Conservation (phyloP, 345 rosid species). For the Boechera stricta region DNA sequence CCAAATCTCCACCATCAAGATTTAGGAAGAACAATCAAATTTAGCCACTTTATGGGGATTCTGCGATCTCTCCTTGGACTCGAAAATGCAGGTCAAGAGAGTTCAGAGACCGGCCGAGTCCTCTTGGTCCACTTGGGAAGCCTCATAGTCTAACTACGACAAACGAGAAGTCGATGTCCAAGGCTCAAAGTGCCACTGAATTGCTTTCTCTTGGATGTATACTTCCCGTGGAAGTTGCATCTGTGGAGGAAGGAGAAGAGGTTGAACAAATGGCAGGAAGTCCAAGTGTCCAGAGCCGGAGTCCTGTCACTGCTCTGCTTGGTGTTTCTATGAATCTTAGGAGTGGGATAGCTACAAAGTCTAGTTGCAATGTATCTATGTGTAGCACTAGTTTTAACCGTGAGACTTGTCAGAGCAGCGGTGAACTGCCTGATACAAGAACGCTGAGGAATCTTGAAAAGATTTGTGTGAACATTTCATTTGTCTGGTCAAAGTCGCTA, state of each 20-base stretch:
- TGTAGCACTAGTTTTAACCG: slow-evolving; percentile 36
- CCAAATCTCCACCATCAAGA: slow-evolving; percentile 60
- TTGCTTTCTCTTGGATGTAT: slow-evolving; percentile 79
- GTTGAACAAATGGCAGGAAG: slow-evolving; percentile 85
- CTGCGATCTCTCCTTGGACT: slow-evolving; percentile 64
- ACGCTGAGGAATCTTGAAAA: slow-evolving; percentile 53
- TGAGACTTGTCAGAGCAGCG: slow-evolving; percentile 60
- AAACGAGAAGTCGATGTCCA: slow-evolving; percentile 56
- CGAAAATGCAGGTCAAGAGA: slow-evolving; percentile 73
- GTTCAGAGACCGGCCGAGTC: slow-evolving; percentile 74
- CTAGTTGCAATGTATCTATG: slow-evolving; percentile 44
- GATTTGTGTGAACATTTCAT: not conserved
- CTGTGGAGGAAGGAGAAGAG: slow-evolving; percentile 96
- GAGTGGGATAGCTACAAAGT: slow-evolving; percentile 56
- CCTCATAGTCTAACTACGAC: slow-evolving; percentile 59
- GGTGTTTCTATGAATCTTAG: slow-evolving; percentile 66
- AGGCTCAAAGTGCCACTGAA: slow-evolving; percentile 75
- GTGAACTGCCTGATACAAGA: slow-evolving; percentile 80
- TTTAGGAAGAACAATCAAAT: slow-evolving; percentile 49
- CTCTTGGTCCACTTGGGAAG: slow-evolving; percentile 80
- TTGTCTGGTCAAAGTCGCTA: slow-evolving; percentile 14
- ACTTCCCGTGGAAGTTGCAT: slow-evolving; percentile 77
- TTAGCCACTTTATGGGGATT: slow-evolving; percentile 57
- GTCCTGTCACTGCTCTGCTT: slow-evolving; percentile 82
- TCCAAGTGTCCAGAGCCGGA: slow-evolving; percentile 76